Conservation (phyloP, 1,284 basidiomycete genomes). For the Acaromyces ingoldii region DNA sequence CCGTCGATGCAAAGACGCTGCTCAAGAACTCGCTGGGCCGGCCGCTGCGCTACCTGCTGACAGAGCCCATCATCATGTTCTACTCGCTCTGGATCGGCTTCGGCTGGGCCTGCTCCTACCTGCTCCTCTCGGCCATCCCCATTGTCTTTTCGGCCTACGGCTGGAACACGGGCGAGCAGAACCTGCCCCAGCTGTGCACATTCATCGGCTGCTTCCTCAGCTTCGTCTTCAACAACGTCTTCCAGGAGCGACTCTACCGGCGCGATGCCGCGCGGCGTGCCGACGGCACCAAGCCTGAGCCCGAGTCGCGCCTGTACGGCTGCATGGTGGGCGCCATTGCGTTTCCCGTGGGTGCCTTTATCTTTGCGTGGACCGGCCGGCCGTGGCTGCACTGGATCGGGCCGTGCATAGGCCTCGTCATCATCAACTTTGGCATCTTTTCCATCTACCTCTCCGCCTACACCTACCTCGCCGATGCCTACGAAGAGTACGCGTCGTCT, state of each 20-base stretch:
- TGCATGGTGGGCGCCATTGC: conserved; percentile 26
- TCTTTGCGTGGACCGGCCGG: conserved; percentile 31
- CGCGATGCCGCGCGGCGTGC: conserved; percentile 6
- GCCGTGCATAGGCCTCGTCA: conserved; percentile 27
- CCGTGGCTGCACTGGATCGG: conserved; percentile 33
- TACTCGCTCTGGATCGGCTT: conserved; percentile 54
- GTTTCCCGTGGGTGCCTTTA: conserved; percentile 31
- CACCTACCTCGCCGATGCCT: conserved; percentile 26
- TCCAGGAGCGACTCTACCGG: conserved; percentile 40
- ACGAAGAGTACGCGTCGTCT: conserved; percentile 26
- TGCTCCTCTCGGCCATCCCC: conserved; percentile 24
- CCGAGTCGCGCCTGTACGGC: conserved; percentile 37
- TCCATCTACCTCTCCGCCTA: conserved; percentile 33
- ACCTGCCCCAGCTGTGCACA: conserved; percentile 26
- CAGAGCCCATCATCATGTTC: conserved; percentile 55
- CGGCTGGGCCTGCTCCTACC: conserved; percentile 28
- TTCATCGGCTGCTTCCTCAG: conserved; percentile 56
- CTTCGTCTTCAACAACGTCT: conserved; percentile 60
- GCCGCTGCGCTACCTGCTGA: conserved; percentile 48
- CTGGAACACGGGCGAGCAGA: conserved; percentile 25
- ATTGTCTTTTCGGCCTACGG: conserved; percentile 41
- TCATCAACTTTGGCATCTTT: conserved; percentile 38
- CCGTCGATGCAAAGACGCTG: conserved; percentile 33
- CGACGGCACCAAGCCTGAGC: conserved; percentile 22
- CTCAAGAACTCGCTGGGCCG: background rate